Percentiles rank a stretch among this genome's conserved stretches.
These are phyloP conservation scores for Fomitopsis pinicola DNA, from an alignment of 1,284 basidiomycete species.

Conservation along the genomic window DNA sequence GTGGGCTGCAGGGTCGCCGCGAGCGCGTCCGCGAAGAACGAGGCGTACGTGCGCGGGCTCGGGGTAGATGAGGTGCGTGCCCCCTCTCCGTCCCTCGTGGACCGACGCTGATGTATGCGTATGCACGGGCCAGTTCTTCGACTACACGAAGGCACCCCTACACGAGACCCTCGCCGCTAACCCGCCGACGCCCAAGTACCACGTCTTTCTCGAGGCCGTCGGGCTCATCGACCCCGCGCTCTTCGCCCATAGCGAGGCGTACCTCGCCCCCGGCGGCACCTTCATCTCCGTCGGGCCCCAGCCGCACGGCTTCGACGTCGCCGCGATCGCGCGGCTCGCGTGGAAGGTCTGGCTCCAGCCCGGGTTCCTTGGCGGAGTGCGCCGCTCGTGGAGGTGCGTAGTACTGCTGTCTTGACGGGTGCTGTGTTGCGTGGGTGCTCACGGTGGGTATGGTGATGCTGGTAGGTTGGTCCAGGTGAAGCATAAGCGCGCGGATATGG, in stretches of 20 bases:
- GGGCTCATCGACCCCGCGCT: conserved; percentile 25
- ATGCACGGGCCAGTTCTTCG: conserved; percentile 38
- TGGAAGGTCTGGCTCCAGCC: conserved; percentile 31
- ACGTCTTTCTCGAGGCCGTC: conserved; percentile 40
- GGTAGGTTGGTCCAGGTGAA: conserved; percentile 31
- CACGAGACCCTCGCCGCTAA: conserved; percentile 17
- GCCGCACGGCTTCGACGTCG: conserved; percentile 20
- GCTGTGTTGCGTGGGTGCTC: not conserved
- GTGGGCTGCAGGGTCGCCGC: conserved; percentile 21
- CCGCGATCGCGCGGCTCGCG: conserved; percentile 10
- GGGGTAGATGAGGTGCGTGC: conserved; percentile 23
- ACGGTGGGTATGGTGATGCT: conserved; percentile 6
- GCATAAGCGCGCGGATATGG: conserved; percentile 25
- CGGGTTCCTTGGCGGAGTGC: conserved; percentile 43
- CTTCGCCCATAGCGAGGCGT: conserved; percentile 17
- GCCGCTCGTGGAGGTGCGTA: conserved; percentile 36
- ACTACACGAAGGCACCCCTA: conserved; percentile 35
- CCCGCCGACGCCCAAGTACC: conserved; percentile 34
- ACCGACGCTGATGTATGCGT: conserved; percentile 5
- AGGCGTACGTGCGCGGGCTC: conserved; percentile 19
- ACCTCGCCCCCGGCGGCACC: conserved; percentile 18
- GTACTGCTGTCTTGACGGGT: too few species aligned
- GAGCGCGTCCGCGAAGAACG: conserved; percentile 25
- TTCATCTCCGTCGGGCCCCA: conserved; percentile 21
- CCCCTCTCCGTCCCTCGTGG: not conserved